Evolutionary conservation across 768 basidiomycete species (phyloP), one percentile per base, ranked within the genome.

Genomic region (Goffeauzyma gilvescens): DNA sequence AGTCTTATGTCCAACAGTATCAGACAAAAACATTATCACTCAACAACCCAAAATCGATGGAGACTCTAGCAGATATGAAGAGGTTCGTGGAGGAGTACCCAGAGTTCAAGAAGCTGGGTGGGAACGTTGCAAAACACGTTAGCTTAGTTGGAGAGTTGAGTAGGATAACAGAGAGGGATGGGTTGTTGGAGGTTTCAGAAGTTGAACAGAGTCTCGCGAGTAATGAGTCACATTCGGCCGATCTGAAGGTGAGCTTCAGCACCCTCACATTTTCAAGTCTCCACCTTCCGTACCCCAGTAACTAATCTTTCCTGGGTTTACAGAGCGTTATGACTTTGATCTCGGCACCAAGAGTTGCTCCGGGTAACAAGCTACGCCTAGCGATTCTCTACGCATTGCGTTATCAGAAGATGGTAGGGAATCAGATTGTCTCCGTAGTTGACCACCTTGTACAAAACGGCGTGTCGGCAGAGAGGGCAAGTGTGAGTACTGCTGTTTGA

Each of bases 91-190:
- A 98, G 60, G 89, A 95, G 54, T 98, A 90, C 65, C 93, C 93
- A 1, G 93, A 98, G 63, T 95, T 96, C 57, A 72, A 79, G 52
- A 89, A 89, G 60, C 71, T 98, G 23, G 87, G 93, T 1, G 89
- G 89, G 7, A 98, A 98, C 60, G 93, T 98, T 23, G 90, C 85
- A 68, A 98, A 96, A 65, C 93, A 96, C 55, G 93, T 96, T 17
- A 84, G 90, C 6, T 66, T 98, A 18, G 93, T 98, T 0, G 90
- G 93, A 10, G 93, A 98, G 60, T 71, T 98, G 47, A 90, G 86
- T 57, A 71, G 90, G 46, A 65, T 96, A 34, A 86, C 96, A 13
- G 81, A 76, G 40, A 68, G 75, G 46, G 80, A 89, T 55, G 82
- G 79, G 56, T 66, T 96, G 33, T 67, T 98, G 43, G 84, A 83